These are phyloP conservation scores for Kondoa subrosea DNA, from an alignment of 768 basidiomycete genomes.

Conservation along the genomic window DNA sequence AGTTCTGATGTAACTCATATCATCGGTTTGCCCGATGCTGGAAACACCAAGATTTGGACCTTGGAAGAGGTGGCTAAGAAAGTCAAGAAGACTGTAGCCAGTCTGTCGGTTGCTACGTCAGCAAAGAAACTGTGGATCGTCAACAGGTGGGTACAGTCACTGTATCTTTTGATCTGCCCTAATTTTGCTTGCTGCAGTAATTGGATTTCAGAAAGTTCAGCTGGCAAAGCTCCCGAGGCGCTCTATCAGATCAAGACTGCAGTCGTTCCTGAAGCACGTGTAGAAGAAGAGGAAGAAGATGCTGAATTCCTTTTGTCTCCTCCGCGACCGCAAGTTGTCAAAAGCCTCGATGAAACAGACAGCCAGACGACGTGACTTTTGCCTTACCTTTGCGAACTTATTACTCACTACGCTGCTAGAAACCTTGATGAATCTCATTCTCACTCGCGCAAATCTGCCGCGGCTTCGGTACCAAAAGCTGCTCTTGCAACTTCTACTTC, in stretches of 20 bases:
- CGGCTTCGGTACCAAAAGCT: too few species aligned
- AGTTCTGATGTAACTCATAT: not conserved
- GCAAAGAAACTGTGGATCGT: not conserved
- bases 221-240: not conserved
- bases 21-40: not conserved
- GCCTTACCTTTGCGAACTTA: not conserved
- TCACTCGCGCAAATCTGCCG: not conserved
- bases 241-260: not conserved
- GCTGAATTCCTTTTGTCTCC: not conserved
- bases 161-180: not conserved
- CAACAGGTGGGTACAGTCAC: not conserved
- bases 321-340: not conserved
- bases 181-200: not conserved
- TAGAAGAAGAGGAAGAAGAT: not conserved
- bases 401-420: not conserved
- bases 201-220: not conserved
- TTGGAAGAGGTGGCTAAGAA: not conserved
- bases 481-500: too few species aligned
- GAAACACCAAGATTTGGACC: not conserved
- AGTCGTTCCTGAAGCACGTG: not conserved
- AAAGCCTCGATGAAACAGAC: not conserved
- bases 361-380: not conserved
- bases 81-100: not conserved
- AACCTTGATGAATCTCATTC: not conserved
- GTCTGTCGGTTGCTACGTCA: not conserved